Conservation (phyloP, 768 basidiomycete genomes). For the Naganishia friedmannii region DNA sequence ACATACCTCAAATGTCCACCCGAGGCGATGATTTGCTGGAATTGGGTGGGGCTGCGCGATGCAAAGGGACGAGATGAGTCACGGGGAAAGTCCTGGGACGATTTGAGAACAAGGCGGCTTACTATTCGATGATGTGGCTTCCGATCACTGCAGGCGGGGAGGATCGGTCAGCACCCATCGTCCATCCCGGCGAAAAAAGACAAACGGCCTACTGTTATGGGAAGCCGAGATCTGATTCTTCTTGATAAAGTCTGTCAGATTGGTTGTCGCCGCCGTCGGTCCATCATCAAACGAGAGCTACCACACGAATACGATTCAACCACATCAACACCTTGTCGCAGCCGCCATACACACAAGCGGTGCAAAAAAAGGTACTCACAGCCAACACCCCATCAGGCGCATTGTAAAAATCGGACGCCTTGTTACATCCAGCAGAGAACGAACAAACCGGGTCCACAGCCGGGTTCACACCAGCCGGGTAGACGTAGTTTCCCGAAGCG, state of each 20-base stretch:
- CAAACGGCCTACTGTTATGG: slow-evolving; percentile 1
- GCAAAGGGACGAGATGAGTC: not conserved
- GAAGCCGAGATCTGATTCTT: slow-evolving; percentile 12
- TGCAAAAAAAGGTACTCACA: not conserved
- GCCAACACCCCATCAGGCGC: slow-evolving; percentile 17
- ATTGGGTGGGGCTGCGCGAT: slow-evolving; percentile 11
- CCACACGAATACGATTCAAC: not conserved
- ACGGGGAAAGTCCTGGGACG: too few species aligned
- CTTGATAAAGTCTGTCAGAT: slow-evolving; percentile 18
- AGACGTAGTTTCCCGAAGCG: slow-evolving; percentile 12
- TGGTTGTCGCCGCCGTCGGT: slow-evolving; percentile 15
- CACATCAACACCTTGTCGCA: not conserved
- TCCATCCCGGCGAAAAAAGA: not conserved
- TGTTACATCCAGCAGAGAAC: slow-evolving; percentile 18
- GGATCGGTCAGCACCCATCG: not conserved
- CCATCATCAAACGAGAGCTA: slow-evolving; percentile 18
- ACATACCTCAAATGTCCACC: slow-evolving; percentile 13
- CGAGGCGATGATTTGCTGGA: slow-evolving; percentile 13
- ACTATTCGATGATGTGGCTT: slow-evolving; percentile 15
- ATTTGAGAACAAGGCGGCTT: too few species aligned
- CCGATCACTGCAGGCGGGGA: slow-evolving; percentile 2
- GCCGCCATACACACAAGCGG: not conserved
- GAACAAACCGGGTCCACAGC: not conserved
- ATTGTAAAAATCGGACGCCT: slow-evolving; percentile 14
- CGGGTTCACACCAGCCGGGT: slow-evolving; percentile 15